Percentiles rank a stretch among this genome's conserved stretches.
Conservation (phyloP, 305 asterid genomes). For the Rubia occidens region DNA sequence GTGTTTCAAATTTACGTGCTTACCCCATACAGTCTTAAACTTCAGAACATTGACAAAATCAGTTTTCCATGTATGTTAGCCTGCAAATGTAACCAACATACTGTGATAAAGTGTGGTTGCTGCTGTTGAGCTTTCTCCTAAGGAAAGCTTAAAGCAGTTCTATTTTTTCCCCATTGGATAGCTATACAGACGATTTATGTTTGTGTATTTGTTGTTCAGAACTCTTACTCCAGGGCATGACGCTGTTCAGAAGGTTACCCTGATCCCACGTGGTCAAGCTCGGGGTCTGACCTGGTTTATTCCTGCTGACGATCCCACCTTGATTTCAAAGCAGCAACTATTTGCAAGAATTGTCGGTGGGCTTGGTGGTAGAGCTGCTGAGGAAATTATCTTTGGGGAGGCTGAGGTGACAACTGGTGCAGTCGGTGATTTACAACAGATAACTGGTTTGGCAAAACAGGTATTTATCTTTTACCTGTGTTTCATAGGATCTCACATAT, state of each 20-base stretch:
- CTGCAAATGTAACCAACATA: neutral
- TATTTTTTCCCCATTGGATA: neutral
- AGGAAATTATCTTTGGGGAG: conserved; percentile 83
- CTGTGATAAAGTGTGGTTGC: neutral
- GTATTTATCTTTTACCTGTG: conserved; percentile 22
- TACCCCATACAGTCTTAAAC: neutral
- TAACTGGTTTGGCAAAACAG: conserved; percentile 82
- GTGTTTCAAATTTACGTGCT: neutral
- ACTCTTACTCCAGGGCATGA: conserved; percentile 93
- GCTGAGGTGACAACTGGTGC: conserved; percentile 93
- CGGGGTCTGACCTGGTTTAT: conserved; percentile 95
- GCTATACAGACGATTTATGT: neutral
- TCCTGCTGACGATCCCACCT: conserved; percentile 88
- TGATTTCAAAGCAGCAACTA: conserved; percentile 82
- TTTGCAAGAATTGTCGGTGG: conserved; percentile 92
- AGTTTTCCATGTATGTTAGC: neutral
- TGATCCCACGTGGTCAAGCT: conserved; percentile 88
- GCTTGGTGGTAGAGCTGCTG: conserved; percentile 98
- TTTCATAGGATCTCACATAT: neutral
- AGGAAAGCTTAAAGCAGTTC: neutral
- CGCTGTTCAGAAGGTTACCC: conserved; percentile 84
- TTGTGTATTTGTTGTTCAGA: conserved; percentile 36
- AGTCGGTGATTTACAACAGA: conserved; percentile 87
- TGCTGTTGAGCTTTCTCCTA: neutral
- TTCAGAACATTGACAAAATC: neutral